Base-by-base conservation (phyloP, 202 grass and related monocot genomes). In the Elaeis oleifera region DNA sequence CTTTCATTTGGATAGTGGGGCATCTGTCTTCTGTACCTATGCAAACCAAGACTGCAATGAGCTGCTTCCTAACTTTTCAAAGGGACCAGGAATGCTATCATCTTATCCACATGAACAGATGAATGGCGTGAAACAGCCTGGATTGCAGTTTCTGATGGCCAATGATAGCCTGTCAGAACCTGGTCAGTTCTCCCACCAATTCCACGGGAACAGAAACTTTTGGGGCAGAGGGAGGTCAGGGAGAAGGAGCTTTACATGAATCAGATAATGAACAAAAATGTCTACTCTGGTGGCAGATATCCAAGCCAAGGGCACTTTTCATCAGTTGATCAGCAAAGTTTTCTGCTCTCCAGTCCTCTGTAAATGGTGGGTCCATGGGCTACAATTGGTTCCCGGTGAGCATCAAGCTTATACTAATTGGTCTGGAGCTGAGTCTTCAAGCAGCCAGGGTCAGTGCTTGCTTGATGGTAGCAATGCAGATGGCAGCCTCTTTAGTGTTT, bases 401-500 rank as follows among this genome's bases (percentile, higher is more conserved):
- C n/a, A 31, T 49, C 65, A 73, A 19, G 19, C 67, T 28, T 62
- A 86, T 62, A 69, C 56, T 75, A 81, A 61, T 68, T 59, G 73
- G 52, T 59, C 70, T 13, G 78, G 56, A 9, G 54, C 81, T 60
- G 74, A 78, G 18, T 66, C 59, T 3, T 48, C 19, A 36, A 64
- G 71, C 51, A 60, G 69, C 60, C 50, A 61, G 44, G 58, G 32
- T n/a, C 78, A 78, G 21, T 48, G 69, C 51, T 60, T 85, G 44
- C 73, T 58, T 23, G 75, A 58, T 48, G 72, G 72, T 59, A 54
- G 64, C 21, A 82, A 32, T 69, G 50, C 67, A 16, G 62, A 86
- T 60, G 84, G 84, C 54, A 76, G 79, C 60, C 75, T 86, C 36
- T 79, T 78, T 23, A 76, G 71, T 44, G 74, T 76, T 60, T 63